Percentiles rank a stretch among this genome's conserved stretches.
These are phyloP conservation scores for Penicillium concentricum DNA, from an alignment of 2,329 filamentous ascomycete genomes.

Conservation along the genomic window DNA sequence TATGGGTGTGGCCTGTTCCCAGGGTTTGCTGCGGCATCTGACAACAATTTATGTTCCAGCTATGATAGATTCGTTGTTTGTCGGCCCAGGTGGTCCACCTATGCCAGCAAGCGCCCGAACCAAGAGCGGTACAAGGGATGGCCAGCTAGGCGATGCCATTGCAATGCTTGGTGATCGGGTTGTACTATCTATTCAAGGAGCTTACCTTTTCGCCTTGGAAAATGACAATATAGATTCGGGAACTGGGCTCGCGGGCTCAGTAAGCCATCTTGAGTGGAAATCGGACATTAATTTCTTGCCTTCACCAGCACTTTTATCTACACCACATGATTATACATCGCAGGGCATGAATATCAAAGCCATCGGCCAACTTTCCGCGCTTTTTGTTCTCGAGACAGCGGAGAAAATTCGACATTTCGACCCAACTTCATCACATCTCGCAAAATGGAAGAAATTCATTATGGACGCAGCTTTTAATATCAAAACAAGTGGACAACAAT, in stretches of 20 bases:
- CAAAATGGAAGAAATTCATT: slow-evolving; percentile 4
- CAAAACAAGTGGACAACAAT: neutral
- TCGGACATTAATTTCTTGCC: neutral
- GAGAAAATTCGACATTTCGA: neutral
- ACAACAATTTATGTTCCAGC: slow-evolving; percentile 8
- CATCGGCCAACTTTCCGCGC: neutral
- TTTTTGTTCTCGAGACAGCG: slow-evolving; percentile 2
- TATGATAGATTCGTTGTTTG: slow-evolving; percentile 5
- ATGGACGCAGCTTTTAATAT: neutral
- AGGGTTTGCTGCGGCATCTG: slow-evolving; percentile 2
- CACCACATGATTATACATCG: neutral
- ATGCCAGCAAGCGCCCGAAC: slow-evolving; percentile 1
- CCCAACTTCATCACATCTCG: neutral
- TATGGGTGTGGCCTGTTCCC: slow-evolving; percentile 6
- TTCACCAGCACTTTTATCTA: neutral
- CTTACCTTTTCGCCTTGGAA: slow-evolving; percentile 3
- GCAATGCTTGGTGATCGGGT: neutral
- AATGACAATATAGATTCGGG: neutral
- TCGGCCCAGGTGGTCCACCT: neutral
- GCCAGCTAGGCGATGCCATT: neutral
- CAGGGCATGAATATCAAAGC: slow-evolving; percentile 1
- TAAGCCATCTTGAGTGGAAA: slow-evolving; percentile 6
- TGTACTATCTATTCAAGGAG: neutral
- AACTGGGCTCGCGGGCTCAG: neutral
- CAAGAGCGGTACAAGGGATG: neutral